A percentile compares a stretch with the other conserved stretches of the same genome.
Evolutionary conservation across 345 rosid genomes (phyloP).

Genomic region (Hirschfeldia incana): DNA sequence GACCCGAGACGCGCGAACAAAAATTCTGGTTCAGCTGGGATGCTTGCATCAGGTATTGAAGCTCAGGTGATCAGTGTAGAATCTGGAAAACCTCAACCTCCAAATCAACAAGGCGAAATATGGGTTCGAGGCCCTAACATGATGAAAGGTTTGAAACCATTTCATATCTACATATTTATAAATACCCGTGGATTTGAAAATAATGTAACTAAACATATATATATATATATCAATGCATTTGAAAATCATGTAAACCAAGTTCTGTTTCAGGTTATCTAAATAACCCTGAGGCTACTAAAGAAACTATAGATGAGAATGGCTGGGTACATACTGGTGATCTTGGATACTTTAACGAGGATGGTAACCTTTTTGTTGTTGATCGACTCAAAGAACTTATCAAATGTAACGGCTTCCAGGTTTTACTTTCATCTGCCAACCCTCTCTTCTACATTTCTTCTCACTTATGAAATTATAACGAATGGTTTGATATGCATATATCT

Average conservation of each 20-base stretch:
- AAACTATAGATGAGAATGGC: slow-evolving; percentile 69
- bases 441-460: too few species aligned
- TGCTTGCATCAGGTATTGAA: slow-evolving; percentile 68
- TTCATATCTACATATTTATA: too few species aligned
- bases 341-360: slow-evolving; percentile 80
- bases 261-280: slow-evolving; percentile 66
- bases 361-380: slow-evolving; percentile 73
- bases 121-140: slow-evolving; percentile 92
- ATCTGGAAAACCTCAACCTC: slow-evolving; percentile 68
- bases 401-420: slow-evolving; percentile 91
- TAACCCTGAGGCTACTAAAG: slow-evolving; percentile 76
- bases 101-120: slow-evolving; percentile 71
- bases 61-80: slow-evolving; percentile 67
- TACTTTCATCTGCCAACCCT: too few species aligned
- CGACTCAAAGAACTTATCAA: slow-evolving; percentile 93
- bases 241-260: not conserved
- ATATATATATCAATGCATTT: too few species aligned
- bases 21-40: slow-evolving; percentile 74
- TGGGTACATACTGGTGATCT: slow-evolving; percentile 96
- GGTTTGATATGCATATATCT: too few species aligned
- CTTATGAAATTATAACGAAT: too few species aligned
- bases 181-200: too few species aligned
- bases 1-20: slow-evolving; percentile 45
- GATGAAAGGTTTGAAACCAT: slow-evolving; percentile 63
- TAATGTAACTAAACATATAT: too few species aligned